Evolutionary conservation across 163 green algal genomes (phyloP), one percentile per base, ranked within the genome.

Genomic region (Scenedesmus sp.): DNA sequence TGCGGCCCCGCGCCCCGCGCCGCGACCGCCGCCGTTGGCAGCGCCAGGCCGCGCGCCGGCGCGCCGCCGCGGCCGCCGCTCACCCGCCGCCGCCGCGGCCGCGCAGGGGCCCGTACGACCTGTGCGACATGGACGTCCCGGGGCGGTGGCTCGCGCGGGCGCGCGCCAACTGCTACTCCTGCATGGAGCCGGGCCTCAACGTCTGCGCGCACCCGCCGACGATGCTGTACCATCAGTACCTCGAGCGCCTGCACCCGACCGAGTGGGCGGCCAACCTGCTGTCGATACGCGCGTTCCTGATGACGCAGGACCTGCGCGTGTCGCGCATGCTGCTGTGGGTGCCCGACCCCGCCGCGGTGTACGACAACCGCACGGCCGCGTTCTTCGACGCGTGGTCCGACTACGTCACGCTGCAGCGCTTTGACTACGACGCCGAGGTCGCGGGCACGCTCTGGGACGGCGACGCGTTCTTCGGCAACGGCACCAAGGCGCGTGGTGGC

Each of bases 161-260:
- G n/a, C n/a, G n/a, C n/a, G n/a, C n/a, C 33, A 77, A 77, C 53
- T 66, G 69, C 53, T 77, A 77, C 33, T 66, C 31, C 51, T 77
- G 69, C 69, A 4, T 66, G 15, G 50, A 74, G 1, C 47, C 65
- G 10, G 22, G 39, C 9, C 20, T 14, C 53, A 77, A 77, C 14
- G 33, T 77, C 10, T 77, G 69, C 54, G 20, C 17, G 13, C 34
- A 67, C n/a, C 33, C 69, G 4, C 11, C 28, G 11, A 44, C 18
- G 26, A 31, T 65, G 13, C 33, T 17, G 18, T 77, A 77, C n/a
- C 39, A 77, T 28, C 29, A 58, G 34, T 69, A 57, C 31, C 33
- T 77, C 0, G 54, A 47, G 5, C 6, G 11, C 3, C 39, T 77
- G 39, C 53, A 77, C 22, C 54, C 70, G 0, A 3, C 2, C 45